Evolutionary conservation across 1,284 basidiomycete genomes (phyloP).

Genomic region (Ceratobasidium theobromae): DNA sequence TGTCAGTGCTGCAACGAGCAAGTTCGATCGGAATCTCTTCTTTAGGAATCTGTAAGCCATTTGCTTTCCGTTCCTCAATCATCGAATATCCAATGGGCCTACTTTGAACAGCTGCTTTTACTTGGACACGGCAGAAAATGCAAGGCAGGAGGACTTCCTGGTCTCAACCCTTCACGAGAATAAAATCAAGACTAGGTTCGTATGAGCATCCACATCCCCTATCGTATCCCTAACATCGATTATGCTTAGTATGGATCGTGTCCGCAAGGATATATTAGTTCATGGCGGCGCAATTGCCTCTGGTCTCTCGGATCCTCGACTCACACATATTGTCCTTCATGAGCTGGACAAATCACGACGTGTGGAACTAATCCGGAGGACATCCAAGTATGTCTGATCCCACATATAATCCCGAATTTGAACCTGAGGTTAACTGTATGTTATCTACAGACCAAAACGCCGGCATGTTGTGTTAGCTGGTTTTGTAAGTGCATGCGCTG

Average conservation of each 20-base stretch:
- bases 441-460: constrained; percentile 62
- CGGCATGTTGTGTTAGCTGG: constrained; percentile 75
- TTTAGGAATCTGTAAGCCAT: constrained; percentile 74
- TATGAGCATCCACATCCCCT: constrained; percentile 50
- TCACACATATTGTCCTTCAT: constrained; percentile 85
- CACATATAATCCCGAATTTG: background rate
- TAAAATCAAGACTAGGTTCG: constrained; percentile 36
- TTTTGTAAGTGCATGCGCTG: constrained; percentile 74
- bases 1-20: constrained; percentile 47
- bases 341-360: constrained; percentile 73
- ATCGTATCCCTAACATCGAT: constrained; percentile 37
- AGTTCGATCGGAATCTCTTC: constrained; percentile 73
- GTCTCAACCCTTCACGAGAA: constrained; percentile 47
- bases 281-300: constrained; percentile 70
- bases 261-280: constrained; percentile 55
- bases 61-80: background rate
- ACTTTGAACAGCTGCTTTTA: constrained; percentile 71
- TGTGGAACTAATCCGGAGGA: constrained; percentile 65
- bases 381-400: constrained; percentile 58
- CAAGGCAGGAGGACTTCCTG: constrained; percentile 48
- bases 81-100: background rate
- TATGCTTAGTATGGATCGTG: constrained; percentile 58
- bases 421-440: background rate
- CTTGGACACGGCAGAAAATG: constrained; percentile 77
- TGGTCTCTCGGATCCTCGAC: constrained; percentile 66